Evolutionary conservation across 106 monocot species (phyloP).

Genomic region (Iris macrosiphon): DNA sequence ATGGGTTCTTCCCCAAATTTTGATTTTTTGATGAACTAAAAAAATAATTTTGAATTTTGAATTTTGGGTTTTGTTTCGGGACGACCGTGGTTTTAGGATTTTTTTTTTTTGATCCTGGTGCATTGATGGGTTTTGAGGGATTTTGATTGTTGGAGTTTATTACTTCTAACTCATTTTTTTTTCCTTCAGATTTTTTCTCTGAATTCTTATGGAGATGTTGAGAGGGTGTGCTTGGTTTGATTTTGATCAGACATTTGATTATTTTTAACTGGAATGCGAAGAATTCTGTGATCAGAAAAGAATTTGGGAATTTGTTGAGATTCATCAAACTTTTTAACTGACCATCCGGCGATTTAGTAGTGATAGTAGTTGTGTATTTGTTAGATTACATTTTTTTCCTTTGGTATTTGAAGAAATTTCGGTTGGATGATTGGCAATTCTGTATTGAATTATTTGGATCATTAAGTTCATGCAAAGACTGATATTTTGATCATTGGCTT

Average conservation of each 20-base stretch:
- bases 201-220: not conserved
- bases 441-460: not conserved
- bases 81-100: not conserved
- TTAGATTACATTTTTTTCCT: not conserved
- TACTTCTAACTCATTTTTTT: not conserved
- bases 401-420: not conserved
- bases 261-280: not conserved
- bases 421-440: not conserved
- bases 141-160: not conserved
- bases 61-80: conserved; percentile 1
- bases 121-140: conserved; percentile 6
- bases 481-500: not conserved
- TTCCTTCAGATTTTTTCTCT: not conserved
- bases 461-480: not conserved
- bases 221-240: not conserved
- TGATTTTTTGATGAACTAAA: no score
- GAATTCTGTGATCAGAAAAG: not conserved
- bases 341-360: conserved; percentile 8
- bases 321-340: not conserved
- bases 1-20: not conserved
- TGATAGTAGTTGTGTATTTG: not conserved
- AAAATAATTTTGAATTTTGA: no score
- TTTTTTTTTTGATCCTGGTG: conserved; percentile 10
- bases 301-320: not conserved
- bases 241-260: not conserved